Percentiles rank a stretch among this genome's conserved stretches.
These are phyloP conservation scores for Gonium pectorale DNA, from an alignment of 139 green algal genomes.

Conservation along the genomic window DNA sequence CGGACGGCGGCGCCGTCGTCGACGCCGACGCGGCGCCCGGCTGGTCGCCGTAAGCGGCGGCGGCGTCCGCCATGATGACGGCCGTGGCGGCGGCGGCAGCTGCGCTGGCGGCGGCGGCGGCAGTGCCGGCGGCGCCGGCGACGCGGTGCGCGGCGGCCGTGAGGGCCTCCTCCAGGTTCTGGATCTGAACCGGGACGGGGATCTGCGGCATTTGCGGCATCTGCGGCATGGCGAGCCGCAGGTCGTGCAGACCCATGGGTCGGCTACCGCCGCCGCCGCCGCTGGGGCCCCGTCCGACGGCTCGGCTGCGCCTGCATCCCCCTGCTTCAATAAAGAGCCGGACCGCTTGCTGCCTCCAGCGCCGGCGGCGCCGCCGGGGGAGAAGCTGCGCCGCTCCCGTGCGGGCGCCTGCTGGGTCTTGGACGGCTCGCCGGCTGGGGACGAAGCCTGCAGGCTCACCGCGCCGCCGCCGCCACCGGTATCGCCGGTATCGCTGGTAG, in stretches of 20 bases:
- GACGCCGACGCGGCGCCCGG: neutral
- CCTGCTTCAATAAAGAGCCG: too few species aligned
- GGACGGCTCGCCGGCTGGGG: too few species aligned
- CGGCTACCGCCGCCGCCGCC: neutral
- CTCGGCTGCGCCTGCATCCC: neutral
- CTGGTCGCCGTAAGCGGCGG: neutral
- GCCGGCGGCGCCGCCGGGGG: too few species aligned
- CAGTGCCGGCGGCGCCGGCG: conserved; percentile 17
- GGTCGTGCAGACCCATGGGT: neutral
- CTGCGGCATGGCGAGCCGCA: conserved; percentile 6
- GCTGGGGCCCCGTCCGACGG: neutral
- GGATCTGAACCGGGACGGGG: conserved; percentile 3
- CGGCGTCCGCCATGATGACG: conserved; percentile 16
- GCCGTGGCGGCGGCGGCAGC: conserved; percentile 28
- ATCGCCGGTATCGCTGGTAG: too few species aligned
- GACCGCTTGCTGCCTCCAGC: too few species aligned
- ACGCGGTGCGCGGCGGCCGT: conserved; percentile 17
- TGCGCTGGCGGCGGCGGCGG: conserved; percentile 40
- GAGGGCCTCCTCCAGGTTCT: conserved; percentile 27
- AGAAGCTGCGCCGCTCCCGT: too few species aligned
- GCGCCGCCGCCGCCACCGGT: too few species aligned
- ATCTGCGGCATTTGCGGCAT: conserved; percentile 16
- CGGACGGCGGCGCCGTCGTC: neutral
- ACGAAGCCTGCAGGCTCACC: too few species aligned
- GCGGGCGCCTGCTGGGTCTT: too few species aligned